Conservation (phyloP, 768 basidiomycete species). For the Suillus weaverae region DNA sequence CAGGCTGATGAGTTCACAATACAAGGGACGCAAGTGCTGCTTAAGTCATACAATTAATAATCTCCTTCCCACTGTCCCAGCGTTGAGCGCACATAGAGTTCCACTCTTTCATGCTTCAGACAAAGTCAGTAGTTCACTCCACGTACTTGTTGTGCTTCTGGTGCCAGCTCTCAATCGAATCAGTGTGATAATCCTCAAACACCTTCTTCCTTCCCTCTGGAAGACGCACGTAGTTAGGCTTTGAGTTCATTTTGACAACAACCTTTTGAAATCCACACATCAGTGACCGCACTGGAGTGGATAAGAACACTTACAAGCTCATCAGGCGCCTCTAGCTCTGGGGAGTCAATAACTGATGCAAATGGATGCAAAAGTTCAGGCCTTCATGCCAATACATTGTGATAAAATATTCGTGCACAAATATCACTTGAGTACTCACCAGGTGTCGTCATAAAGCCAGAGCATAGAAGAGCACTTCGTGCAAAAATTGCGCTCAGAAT, state of each 20-base stretch:
- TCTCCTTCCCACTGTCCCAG: neutral
- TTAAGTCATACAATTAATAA: neutral
- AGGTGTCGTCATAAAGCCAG: slow-evolving; percentile 58
- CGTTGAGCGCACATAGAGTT: neutral
- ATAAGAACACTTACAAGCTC: slow-evolving; percentile 42
- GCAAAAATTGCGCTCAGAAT: slow-evolving; percentile 65
- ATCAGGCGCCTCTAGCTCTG: slow-evolving; percentile 51
- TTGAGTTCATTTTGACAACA: slow-evolving; percentile 47
- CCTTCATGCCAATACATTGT: slow-evolving; percentile 34
- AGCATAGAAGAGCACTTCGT: slow-evolving; percentile 64
- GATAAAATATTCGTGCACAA: neutral
- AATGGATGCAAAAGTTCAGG: slow-evolving; percentile 67
- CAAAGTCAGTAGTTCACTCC: slow-evolving; percentile 13
- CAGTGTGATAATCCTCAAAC: slow-evolving; percentile 43
- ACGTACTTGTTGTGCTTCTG: slow-evolving; percentile 48
- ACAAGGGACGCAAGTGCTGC: neutral
- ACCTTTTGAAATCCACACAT: slow-evolving; percentile 34
- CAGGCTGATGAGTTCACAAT: neutral
- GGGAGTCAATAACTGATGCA: slow-evolving; percentile 64
- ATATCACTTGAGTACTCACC: slow-evolving; percentile 38
- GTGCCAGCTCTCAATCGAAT: slow-evolving; percentile 62
- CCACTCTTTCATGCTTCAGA: neutral
- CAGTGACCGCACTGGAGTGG: slow-evolving; percentile 1
- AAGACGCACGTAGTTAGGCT: slow-evolving; percentile 61
- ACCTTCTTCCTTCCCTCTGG: slow-evolving; percentile 55